Evolutionary conservation across 1,284 basidiomycete genomes (phyloP).

Genomic region (Tremellales sp.): DNA sequence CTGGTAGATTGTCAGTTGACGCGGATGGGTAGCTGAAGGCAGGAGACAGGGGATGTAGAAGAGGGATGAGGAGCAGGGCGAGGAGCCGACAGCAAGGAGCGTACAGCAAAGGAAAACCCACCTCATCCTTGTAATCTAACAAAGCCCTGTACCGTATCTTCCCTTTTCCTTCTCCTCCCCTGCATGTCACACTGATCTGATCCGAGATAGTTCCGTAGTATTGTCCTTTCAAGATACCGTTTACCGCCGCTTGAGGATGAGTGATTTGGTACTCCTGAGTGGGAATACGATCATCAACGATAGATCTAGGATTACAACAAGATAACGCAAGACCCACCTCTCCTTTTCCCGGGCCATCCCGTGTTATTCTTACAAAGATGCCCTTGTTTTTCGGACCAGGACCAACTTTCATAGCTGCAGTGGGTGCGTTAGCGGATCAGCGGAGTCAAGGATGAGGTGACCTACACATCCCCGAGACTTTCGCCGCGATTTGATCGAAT

Average conservation of each 20-base stretch:
- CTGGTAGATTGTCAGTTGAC: constrained; percentile 52
- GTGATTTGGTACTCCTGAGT: constrained; percentile 70
- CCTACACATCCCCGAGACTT: constrained; percentile 71
- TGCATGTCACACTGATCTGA: constrained; percentile 76
- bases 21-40: background rate
- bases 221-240: constrained; percentile 71
- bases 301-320: background rate
- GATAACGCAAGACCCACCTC: constrained; percentile 51
- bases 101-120: constrained; percentile 46
- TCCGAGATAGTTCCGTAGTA: constrained; percentile 70
- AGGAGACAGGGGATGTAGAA: too few species aligned
- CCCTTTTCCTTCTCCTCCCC: constrained; percentile 60
- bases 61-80: too few species aligned
- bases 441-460: constrained; percentile 3
- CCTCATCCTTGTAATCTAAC: constrained; percentile 95
- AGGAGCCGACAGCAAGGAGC: background rate
- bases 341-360: constrained; percentile 66
- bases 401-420: constrained; percentile 63
- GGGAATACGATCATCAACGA: background rate
- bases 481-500: constrained; percentile 85
- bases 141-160: constrained; percentile 67
- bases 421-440: constrained; percentile 10
- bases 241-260: constrained; percentile 84
- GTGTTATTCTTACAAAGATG: constrained; percentile 72
- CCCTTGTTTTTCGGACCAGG: constrained; percentile 85